These are phyloP conservation scores for Pseudozyma hubeiensis DNA, from an alignment of 1,284 basidiomycete species.

Conservation along the genomic window DNA sequence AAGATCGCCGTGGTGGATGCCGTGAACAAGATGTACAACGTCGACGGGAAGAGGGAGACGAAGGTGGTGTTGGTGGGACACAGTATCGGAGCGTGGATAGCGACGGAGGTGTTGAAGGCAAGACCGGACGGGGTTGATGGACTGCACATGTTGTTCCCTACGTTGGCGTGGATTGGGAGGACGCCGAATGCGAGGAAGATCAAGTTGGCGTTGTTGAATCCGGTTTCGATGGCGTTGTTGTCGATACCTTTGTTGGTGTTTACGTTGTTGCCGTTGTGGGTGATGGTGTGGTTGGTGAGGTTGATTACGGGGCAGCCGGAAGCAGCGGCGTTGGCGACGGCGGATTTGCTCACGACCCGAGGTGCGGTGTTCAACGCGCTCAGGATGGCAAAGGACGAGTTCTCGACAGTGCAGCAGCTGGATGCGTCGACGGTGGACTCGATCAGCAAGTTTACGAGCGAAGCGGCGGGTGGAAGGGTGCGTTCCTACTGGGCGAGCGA, in stretches of 20 bases:
- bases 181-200: slow-evolving; percentile 53
- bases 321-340: slow-evolving; percentile 34
- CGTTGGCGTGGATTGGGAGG: slow-evolving; percentile 49
- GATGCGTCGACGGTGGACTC: slow-evolving; percentile 21
- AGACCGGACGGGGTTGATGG: slow-evolving; percentile 35
- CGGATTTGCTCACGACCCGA: slow-evolving; percentile 41
- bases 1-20: slow-evolving; percentile 51
- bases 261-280: slow-evolving; percentile 41
- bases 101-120: slow-evolving; percentile 36
- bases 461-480: slow-evolving; percentile 6
- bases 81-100: slow-evolving; percentile 58
- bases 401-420: slow-evolving; percentile 34
- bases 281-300: slow-evolving; percentile 36
- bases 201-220: slow-evolving; percentile 26
- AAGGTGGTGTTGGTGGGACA: slow-evolving; percentile 56
- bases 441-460: slow-evolving; percentile 10
- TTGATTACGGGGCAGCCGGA: slow-evolving; percentile 32
- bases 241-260: slow-evolving; percentile 43
- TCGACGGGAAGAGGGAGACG: slow-evolving; percentile 1
- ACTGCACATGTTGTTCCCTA: slow-evolving; percentile 57
- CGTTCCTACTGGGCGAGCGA: slow-evolving; percentile 27
- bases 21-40: slow-evolving; percentile 27
- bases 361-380: slow-evolving; percentile 49
- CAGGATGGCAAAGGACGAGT: slow-evolving; percentile 55
- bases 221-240: slow-evolving; percentile 21